phyloP scores from a whole-genome alignment of 306 rosid genomes.

The Malus sieversii region DNA sequence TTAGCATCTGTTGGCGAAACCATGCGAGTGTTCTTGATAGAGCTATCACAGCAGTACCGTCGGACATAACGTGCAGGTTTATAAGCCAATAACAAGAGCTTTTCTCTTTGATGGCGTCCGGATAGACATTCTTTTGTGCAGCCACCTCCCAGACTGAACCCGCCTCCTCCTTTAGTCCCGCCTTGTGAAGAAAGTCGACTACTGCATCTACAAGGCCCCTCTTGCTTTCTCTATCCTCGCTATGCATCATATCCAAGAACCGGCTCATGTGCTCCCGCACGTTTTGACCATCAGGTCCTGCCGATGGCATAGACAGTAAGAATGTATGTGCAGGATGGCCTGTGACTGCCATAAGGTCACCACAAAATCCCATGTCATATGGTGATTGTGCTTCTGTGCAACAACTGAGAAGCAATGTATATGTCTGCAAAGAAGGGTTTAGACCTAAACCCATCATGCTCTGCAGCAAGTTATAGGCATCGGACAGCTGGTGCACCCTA shows the following conservation, averaged over 20 bases:
- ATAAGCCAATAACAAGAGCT: constrained; percentile 87
- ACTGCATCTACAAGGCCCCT: constrained; percentile 96
- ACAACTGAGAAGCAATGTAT: constrained; percentile 85
- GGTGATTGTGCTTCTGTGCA: constrained; percentile 75
- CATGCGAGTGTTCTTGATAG: constrained; percentile 83
- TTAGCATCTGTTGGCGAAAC: constrained; percentile 74
- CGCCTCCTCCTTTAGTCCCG: constrained; percentile 97
- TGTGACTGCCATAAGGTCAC: constrained; percentile 67
- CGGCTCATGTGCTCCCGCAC: constrained; percentile 67
- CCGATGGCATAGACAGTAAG: constrained; percentile 69
- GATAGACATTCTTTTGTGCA: constrained; percentile 72
- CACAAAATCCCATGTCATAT: constrained; percentile 60
- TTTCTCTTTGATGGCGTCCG: constrained; percentile 78
- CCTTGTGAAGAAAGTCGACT: constrained; percentile 91
- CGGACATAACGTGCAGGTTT: constrained; percentile 94
- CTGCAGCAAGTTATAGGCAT: constrained; percentile 68
- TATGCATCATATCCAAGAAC: constrained; percentile 81
- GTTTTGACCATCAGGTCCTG: constrained; percentile 85
- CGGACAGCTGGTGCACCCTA: constrained; percentile 59
- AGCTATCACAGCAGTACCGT: constrained; percentile 90
- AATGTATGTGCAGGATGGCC: constrained; percentile 92
- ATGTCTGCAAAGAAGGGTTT: constrained; percentile 80
- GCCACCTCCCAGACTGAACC: constrained; percentile 97
- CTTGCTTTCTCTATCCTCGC: constrained; percentile 91
- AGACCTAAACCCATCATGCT: constrained; percentile 68